Evolutionary conservation across 768 basidiomycete species (phyloP), one percentile per base, ranked within the genome.

Genomic region (Mycena galopus): DNA sequence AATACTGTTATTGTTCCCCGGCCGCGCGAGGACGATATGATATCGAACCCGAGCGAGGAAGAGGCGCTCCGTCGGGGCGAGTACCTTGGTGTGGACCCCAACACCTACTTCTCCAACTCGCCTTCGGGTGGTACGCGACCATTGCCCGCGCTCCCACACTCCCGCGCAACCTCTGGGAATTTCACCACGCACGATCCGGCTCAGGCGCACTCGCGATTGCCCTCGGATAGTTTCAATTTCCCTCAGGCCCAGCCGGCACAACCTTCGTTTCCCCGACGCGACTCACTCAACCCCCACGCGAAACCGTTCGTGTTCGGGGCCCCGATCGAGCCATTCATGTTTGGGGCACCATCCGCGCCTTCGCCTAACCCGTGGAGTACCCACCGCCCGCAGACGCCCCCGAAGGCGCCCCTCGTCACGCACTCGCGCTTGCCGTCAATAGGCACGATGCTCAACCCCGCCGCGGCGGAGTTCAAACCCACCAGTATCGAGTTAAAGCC

Each of bases 11-110:
- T 85, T 39, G 78, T 88, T 71, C 82, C 82, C 32, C 79, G 82
- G 29, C 78, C 73, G 21, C 76, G 69, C 21, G 85, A 88, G 8
- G 90, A 91, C 62, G 95, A 96, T 75, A 85, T 95, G 73, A 89
- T 94, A 32, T 96, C 95, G 37, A 96, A 96, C 80, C 95, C 95
- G 1, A 95, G 94, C 75, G 95, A 96, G 71, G 94, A 96, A 77
- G 91, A 87, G 23, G 78, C 80, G n/a, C 78, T 82, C 51, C 74
- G 67, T 58, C 72, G 62, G 39, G 82, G 77, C 73, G 85, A 86
- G 32, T 90, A 88, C 75, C 80, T 88, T 8, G 86, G 85, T 8
- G 78, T 87, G 56, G 81, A 83, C 56, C 81, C 82, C 5, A 73
- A 83, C 67, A 82, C 86, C 29, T 89, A 87, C 72, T 87, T 86